These are phyloP conservation scores for Spatholobus suberectus DNA, from an alignment of 306 rosid genomes.

Conservation along the genomic window DNA sequence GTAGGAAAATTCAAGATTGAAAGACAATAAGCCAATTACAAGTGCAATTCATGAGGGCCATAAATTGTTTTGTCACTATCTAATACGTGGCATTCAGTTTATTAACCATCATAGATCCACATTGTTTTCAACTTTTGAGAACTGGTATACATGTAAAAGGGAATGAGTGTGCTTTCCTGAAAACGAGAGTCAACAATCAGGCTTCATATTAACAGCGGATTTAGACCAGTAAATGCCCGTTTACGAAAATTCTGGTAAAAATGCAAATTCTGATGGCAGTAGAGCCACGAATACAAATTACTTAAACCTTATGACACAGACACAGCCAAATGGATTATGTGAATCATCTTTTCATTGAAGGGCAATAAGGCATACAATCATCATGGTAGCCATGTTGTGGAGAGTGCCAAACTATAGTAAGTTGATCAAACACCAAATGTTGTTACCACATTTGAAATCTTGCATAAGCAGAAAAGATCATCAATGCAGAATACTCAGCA, in stretches of 20 bases:
- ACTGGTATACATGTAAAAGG: neutral
- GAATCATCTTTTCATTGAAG: neutral
- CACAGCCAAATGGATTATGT: neutral
- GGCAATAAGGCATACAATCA: neutral
- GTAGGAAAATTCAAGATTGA: slow-evolving; percentile 17
- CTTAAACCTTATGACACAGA: neutral
- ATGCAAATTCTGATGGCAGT: neutral
- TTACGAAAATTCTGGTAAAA: neutral
- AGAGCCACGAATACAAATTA: neutral
- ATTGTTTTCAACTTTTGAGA: neutral
- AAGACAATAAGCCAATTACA: neutral
- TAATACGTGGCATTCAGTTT: neutral
- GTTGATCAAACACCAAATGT: neutral
- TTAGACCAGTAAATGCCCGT: neutral
- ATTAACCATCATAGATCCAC: neutral
- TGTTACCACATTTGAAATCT: neutral
- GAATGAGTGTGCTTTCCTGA: neutral
- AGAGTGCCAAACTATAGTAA: neutral
- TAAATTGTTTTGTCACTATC: neutral
- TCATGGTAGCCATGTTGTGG: neutral
- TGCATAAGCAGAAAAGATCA: neutral
- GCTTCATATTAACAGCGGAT: neutral
- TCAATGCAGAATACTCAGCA: neutral
- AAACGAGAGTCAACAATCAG: neutral
- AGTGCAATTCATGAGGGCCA: neutral